Conservation (phyloP, 1,284 basidiomycete genomes). For the Mycena citricolor region DNA sequence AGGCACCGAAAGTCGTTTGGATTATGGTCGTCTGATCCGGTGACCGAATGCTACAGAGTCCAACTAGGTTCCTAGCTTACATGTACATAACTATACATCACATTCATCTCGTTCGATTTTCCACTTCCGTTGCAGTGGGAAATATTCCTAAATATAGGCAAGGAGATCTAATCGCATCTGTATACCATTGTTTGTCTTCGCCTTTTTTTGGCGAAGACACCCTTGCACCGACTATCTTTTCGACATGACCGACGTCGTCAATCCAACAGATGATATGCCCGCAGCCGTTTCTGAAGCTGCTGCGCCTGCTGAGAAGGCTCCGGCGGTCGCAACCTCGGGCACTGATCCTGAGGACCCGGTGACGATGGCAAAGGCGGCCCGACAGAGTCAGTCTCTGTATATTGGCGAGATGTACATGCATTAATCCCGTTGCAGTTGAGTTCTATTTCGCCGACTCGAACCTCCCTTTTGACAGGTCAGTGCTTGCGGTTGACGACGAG, state of each 20-base stretch:
- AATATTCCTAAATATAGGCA: constrained; percentile 4
- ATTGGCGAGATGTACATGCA: neutral
- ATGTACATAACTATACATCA: constrained; percentile 4
- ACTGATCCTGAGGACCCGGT: constrained; percentile 31
- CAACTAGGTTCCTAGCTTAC: constrained; percentile 11
- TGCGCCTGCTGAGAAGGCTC: neutral
- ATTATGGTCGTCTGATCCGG: constrained; percentile 64
- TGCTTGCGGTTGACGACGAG: constrained; percentile 6
- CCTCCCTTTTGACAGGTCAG: constrained; percentile 90
- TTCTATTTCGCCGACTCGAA: constrained; percentile 99
- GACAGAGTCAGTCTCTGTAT: constrained; percentile 42
- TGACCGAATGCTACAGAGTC: constrained; percentile 29
- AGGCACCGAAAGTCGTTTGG: constrained; percentile 50
- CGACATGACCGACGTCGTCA: constrained; percentile 4
- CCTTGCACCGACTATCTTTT: constrained; percentile 11
- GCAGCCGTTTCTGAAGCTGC: constrained; percentile 3
- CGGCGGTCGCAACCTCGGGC: constrained; percentile 3
- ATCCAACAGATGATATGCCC: no score
- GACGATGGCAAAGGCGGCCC: constrained; percentile 42
- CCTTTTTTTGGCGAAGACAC: constrained; percentile 3
- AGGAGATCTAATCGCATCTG: constrained; percentile 8
- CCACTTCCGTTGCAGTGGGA: constrained; percentile 4
- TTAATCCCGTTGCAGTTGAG: constrained; percentile 67
- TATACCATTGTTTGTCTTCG: constrained; percentile 8
- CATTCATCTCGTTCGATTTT: constrained; percentile 11